Evolutionary conservation across 192 early-diverging fungal genomes (phyloP), one percentile per base, ranked within the genome.

Genomic region (Coemansia sp.): DNA sequence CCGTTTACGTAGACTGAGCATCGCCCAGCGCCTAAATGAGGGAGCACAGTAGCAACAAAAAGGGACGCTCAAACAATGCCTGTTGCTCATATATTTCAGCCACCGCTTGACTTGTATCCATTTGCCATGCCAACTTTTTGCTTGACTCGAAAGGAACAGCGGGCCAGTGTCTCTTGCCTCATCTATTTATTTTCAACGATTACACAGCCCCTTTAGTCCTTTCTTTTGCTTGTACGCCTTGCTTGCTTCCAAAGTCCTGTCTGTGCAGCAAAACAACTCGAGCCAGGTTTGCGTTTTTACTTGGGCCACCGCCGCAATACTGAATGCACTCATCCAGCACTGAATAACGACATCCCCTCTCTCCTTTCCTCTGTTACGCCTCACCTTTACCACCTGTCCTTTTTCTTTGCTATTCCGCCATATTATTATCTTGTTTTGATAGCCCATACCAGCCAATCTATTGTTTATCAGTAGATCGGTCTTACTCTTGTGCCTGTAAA

Each of bases 131-230:
- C 27, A 6, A 27, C 27, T 22, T 35, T 25, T 29, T 6, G 53
- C 27, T 5, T 25, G 16, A 6, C 29, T 27, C 7, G 53, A n/a
- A 55, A 55, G 53, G n/a, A 55, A 31, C 3, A n/a, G 16, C 53
- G 6, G 51, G 22, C 51, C 7, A 23, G 7, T 17, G 51, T 52
- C n/a, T 55, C 53, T 17, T 55, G 0, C 41, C 14, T 45, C 41
- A 45, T 43, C 41, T 55, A 55, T 55, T 31, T 55, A 29, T 55
- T 29, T 29, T 17, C 50, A 52, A 52, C 17, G 22, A 52, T 52
- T 52, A 23, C 23, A 17, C 50, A 52, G 19, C 16, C 41, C 41
- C 41, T 45, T 45, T n/a, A 45, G 41, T 12, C 41, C 41, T 45
- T 45, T 45, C 41, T 12, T 45, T 45, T n/a, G 41, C 16, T 45